phyloP scores from a whole-genome alignment of 2,329 filamentous ascomycete species.

The Alternaria arbusti region DNA sequence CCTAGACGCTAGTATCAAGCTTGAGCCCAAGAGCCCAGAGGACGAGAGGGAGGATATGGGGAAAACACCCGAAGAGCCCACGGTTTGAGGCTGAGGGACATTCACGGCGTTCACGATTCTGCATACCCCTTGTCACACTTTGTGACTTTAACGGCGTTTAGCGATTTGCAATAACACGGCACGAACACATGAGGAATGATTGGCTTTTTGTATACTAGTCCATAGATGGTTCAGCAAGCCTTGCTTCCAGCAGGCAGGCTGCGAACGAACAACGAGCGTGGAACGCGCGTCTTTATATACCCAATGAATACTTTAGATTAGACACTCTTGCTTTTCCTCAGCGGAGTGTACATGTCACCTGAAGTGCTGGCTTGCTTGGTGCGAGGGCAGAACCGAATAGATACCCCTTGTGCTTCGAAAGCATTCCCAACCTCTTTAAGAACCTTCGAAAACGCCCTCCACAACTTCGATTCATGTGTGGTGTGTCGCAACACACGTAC shows the following conservation, averaged over 20 bases:
- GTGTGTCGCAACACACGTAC: neutral
- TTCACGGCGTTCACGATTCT: neutral
- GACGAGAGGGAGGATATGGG: conserved; percentile 14
- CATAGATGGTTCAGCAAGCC: neutral
- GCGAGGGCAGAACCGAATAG: neutral
- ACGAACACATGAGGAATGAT: conserved; percentile 8
- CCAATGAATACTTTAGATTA: neutral
- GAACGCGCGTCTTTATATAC: neutral
- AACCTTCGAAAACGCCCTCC: neutral
- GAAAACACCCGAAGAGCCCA: conserved; percentile 22
- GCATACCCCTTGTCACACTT: neutral
- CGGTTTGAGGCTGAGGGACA: neutral
- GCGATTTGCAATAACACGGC: conserved; percentile 3
- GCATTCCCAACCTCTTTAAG: neutral
- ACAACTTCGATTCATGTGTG: neutral
- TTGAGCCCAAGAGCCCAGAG: conserved; percentile 11
- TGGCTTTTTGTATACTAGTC: neutral
- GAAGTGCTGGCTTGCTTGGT: neutral
- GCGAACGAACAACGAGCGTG: neutral
- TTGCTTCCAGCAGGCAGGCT: neutral
- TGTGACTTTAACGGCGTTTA: neutral
- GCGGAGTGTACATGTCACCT: neutral
- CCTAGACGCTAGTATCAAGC: conserved; percentile 1
- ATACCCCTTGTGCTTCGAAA: neutral
- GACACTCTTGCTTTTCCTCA: neutral